These are phyloP conservation scores for Malassezia brasiliensis DNA, from an alignment of 1,284 basidiomycete genomes.

Conservation along the genomic window DNA sequence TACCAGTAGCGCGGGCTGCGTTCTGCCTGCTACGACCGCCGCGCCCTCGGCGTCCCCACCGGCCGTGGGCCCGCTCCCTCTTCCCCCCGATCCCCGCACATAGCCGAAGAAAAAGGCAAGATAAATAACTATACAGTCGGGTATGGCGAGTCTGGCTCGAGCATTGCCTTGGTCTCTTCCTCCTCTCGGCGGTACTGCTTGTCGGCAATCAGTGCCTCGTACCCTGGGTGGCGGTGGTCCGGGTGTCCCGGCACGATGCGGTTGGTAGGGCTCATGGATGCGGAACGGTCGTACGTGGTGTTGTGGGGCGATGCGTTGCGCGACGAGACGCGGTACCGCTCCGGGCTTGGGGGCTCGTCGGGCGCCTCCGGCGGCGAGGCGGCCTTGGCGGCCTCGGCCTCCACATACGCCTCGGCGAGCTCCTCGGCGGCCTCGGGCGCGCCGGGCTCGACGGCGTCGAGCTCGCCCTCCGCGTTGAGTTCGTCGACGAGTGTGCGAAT, in stretches of 20 bases:
- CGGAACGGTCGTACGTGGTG: neutral
- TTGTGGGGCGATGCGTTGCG: neutral
- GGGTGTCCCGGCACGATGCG: slow-evolving; percentile 5
- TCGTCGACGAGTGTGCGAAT: slow-evolving; percentile 52
- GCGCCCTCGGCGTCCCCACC: too few species aligned
- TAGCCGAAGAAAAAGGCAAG: too few species aligned
- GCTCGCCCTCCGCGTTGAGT: slow-evolving; percentile 29
- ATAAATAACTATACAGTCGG: neutral
- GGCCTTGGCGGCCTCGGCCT: neutral
- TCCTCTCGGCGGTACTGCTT: slow-evolving; percentile 31
- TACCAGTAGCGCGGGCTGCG: neutral
- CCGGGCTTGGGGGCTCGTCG: neutral
- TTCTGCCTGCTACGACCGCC: too few species aligned
- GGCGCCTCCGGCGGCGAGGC: neutral
- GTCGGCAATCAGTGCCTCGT: slow-evolving; percentile 29
- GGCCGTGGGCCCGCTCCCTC: too few species aligned
- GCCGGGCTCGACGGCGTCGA: neutral
- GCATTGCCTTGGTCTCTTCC: slow-evolving; percentile 27
- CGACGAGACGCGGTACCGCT: neutral
- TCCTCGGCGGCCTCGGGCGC: neutral
- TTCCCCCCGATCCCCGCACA: too few species aligned
- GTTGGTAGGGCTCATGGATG: neutral
- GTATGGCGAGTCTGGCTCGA: slow-evolving; percentile 22
- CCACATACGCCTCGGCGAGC: neutral
- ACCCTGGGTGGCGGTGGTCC: slow-evolving; percentile 21